Percentiles rank a stretch among this genome's conserved stretches.
Evolutionary conservation across 352 stramenopile genomes (phyloP).

Genomic region (Globisporangium splendens): DNA sequence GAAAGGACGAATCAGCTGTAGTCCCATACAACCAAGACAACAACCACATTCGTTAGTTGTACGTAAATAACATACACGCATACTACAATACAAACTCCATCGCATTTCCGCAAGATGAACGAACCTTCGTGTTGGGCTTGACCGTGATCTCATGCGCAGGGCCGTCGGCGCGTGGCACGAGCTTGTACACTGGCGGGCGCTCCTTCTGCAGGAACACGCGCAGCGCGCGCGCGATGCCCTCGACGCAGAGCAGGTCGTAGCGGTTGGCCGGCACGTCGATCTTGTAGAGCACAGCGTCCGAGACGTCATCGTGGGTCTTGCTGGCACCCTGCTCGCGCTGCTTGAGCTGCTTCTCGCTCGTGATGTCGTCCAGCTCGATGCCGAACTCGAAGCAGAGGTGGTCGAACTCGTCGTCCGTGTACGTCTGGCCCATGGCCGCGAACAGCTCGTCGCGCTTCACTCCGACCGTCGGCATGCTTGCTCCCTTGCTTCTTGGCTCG

Average conservation of each 20-base stretch:
- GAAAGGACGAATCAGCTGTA: constrained; percentile 92
- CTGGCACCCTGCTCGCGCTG: constrained; percentile 76
- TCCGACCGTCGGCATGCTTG: constrained; percentile 96
- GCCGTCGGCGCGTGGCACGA: constrained; percentile 49
- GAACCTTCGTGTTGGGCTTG: constrained; percentile 83
- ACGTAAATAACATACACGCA: neutral
- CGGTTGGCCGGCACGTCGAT: constrained; percentile 99
- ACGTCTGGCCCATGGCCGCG: constrained; percentile 93
- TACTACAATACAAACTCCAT: neutral
- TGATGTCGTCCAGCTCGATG: constrained; percentile 96
- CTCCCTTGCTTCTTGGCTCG: constrained; percentile 1
- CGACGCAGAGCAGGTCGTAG: constrained; percentile 99
- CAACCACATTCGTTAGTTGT: neutral
- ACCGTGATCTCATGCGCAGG: constrained; percentile 82
- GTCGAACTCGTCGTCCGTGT: constrained; percentile 99
- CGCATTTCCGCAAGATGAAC: neutral
- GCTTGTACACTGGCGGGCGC: constrained; percentile 83
- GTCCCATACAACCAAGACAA: neutral
- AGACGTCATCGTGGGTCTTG: constrained; percentile 52
- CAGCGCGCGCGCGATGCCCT: constrained; percentile 96
- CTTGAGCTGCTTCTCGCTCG: constrained; percentile 85
- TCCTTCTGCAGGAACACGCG: constrained; percentile 97
- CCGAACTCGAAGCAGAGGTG: constrained; percentile 99
- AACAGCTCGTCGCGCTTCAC: constrained; percentile 98
- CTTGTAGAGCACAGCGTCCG: constrained; percentile 97